Base-by-base conservation (phyloP, 2,329 filamentous ascomycete genomes). In the Neofusicoccum sp. region DNA sequence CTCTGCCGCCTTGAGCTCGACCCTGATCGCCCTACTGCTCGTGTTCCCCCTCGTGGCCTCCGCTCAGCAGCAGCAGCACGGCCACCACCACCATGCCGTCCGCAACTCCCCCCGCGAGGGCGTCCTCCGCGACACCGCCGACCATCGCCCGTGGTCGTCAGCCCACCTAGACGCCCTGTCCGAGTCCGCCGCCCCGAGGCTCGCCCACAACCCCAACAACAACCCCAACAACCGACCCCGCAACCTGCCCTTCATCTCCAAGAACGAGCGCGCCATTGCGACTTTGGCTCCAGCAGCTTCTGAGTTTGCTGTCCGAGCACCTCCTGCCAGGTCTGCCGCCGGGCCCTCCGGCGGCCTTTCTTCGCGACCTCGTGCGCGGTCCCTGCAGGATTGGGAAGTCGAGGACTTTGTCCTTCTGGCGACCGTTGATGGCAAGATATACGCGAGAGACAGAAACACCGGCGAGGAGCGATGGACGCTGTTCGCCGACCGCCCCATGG, bases 401-500 rank as follows among this genome's bases (percentile, higher is more conserved):
- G 93, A 98, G 90, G 93, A 98, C 83, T 96, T 97, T 86, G 90
- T 98, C 81, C 91, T 99, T 83, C 84, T 99, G 89, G 93, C 95
- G 90, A 98, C 95, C 85, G 90, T 98, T 86, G 93, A 98, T 83
- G 95, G 95, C 83, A 90, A 91, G 75, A 86, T 98, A 71, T 90
- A 96, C 80, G 93, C 93, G 75, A 87, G 87, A 76, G 91, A 97
- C 80, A 86, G 95, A 70, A 89, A 88, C 73, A 95, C 89, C 57
- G 95, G 95, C 68, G 84, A 88, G 65, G 84, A 89, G 68, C 89
- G 88, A 73, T 98, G 95, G 95, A 88, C 89, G 70, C 83, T 96
- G 63, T 86, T 91, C 75, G 86, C 89, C 63, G 89, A 91, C 68
- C 86, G 89, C 68, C 91, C 93, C 67, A 93, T 96, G 86, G 88